phyloP scores from a whole-genome alignment of 768 basidiomycete species.

The Gloeostereum incarnatum region DNA sequence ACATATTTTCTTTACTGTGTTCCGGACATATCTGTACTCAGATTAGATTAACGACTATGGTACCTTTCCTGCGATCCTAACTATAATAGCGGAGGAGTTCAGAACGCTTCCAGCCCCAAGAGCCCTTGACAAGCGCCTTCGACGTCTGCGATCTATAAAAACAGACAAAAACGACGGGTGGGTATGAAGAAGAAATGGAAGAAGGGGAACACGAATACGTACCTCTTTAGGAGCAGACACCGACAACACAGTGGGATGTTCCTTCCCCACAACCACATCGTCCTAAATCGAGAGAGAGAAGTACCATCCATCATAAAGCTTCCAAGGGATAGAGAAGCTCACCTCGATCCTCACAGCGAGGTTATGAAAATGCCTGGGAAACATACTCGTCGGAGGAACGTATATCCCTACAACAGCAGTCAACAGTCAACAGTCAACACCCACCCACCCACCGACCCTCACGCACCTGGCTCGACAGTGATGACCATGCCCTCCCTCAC shows the following conservation, averaged over 20 bases:
- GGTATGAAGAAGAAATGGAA: background rate
- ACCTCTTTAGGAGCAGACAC: constrained; percentile 60
- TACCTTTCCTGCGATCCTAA: background rate
- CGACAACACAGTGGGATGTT: constrained; percentile 39
- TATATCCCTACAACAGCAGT: constrained; percentile 58
- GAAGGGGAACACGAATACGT: constrained; percentile 2
- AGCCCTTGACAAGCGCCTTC: constrained; percentile 75
- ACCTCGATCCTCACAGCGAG: constrained; percentile 91
- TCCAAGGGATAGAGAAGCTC: constrained; percentile 2
- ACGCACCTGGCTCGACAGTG: constrained; percentile 79
- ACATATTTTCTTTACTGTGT: too few species aligned
- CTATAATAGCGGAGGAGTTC: too few species aligned
- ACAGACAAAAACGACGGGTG: background rate
- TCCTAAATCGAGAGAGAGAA: constrained; percentile 22
- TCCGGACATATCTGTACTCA: too few species aligned
- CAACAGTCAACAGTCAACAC: constrained; percentile 1
- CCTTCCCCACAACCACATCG: constrained; percentile 43
- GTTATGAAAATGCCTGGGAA: constrained; percentile 85
- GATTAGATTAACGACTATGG: too few species aligned
- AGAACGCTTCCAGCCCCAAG: constrained; percentile 48
- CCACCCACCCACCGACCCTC: background rate
- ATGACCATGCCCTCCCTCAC: constrained; percentile 83
- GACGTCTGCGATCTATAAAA: constrained; percentile 52
- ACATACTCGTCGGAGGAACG: constrained; percentile 70
- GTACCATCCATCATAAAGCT: constrained; percentile 6